Conservation (phyloP, 2,329 filamentous ascomycete genomes). For the Sarocladium brachiariae region DNA sequence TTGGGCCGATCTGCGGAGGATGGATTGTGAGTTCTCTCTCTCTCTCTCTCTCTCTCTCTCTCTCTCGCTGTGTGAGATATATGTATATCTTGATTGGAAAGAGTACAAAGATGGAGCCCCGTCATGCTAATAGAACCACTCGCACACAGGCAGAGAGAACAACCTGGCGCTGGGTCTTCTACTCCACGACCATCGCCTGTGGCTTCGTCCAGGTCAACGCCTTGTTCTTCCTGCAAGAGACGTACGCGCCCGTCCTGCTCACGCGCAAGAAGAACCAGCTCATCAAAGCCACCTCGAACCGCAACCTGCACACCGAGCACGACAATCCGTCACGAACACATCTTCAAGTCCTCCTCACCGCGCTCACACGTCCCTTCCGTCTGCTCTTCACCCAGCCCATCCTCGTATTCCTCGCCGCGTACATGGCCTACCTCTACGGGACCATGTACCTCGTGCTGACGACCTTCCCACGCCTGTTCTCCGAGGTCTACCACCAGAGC, state of each 20-base stretch:
- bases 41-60: no score
- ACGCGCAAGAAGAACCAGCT: constrained; percentile 59
- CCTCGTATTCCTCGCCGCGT: constrained; percentile 53
- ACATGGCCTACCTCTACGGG: constrained; percentile 59
- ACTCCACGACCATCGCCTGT: constrained; percentile 67
- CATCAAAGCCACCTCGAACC: constrained; percentile 57
- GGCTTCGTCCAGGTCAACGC: constrained; percentile 62
- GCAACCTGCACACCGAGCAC: constrained; percentile 56
- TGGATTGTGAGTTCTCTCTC: no score
- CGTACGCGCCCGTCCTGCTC: constrained; percentile 72
- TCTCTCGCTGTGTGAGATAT: no score
- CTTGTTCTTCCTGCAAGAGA: constrained; percentile 76
- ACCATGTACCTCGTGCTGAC: constrained; percentile 50
- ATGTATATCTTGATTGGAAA: no score
- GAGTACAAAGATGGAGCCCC: no score
- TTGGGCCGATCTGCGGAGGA: constrained; percentile 67
- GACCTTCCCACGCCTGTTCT: constrained; percentile 47
- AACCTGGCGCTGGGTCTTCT: constrained; percentile 77
- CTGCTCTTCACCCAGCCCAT: constrained; percentile 57
- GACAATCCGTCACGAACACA: constrained; percentile 25
- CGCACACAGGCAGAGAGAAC: constrained; percentile 54
- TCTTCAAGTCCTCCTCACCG: constrained; percentile 36
- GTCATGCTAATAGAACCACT: no score
- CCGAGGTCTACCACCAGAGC: constrained; percentile 50
- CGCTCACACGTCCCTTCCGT: constrained; percentile 56